Evolutionary conservation across 768 basidiomycete genomes (phyloP).

Genomic region (Paxillus involutus): DNA sequence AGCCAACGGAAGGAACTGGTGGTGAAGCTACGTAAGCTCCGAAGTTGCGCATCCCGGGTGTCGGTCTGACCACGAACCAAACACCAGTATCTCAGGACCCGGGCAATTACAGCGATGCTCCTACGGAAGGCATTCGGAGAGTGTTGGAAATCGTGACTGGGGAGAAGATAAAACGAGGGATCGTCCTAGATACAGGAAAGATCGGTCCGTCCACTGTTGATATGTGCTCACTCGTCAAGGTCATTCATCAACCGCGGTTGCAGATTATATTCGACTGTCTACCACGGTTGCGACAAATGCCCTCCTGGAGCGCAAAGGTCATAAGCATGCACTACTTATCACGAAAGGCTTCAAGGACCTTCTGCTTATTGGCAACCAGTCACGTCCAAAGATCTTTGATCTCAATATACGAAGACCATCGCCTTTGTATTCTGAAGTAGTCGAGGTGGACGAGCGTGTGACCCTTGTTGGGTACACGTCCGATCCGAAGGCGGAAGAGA

Average conservation of each 20-base stretch:
- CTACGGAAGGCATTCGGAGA: constrained; percentile 90
- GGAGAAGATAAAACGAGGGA: constrained; percentile 62
- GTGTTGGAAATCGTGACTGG: constrained; percentile 79
- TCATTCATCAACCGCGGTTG: not conserved
- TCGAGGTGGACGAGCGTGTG: constrained; percentile 85
- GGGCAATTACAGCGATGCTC: constrained; percentile 85
- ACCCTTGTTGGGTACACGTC: constrained; percentile 92
- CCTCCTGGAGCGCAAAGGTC: constrained; percentile 90
- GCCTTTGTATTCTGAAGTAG: constrained; percentile 69
- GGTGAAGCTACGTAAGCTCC: constrained; percentile 77
- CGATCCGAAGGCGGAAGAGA: constrained; percentile 77
- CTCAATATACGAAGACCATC: constrained; percentile 80
- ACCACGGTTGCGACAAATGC: constrained; percentile 98
- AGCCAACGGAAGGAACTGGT: constrained; percentile 72
- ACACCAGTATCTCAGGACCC: constrained; percentile 84
- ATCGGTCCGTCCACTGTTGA: constrained; percentile 53
- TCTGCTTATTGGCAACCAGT: constrained; percentile 91
- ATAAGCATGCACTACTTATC: constrained; percentile 87
- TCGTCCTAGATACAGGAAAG: constrained; percentile 70
- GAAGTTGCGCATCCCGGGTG: not conserved
- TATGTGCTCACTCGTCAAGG: not conserved
- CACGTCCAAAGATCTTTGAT: constrained; percentile 93
- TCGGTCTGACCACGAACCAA: not conserved
- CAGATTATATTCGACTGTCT: constrained; percentile 88
- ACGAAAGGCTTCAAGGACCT: constrained; percentile 92